Percentiles rank a stretch among this genome's conserved stretches.
These are phyloP conservation scores for Yarrowia alimentaria DNA, from an alignment of 805 yeast genomes.

Conservation along the genomic window DNA sequence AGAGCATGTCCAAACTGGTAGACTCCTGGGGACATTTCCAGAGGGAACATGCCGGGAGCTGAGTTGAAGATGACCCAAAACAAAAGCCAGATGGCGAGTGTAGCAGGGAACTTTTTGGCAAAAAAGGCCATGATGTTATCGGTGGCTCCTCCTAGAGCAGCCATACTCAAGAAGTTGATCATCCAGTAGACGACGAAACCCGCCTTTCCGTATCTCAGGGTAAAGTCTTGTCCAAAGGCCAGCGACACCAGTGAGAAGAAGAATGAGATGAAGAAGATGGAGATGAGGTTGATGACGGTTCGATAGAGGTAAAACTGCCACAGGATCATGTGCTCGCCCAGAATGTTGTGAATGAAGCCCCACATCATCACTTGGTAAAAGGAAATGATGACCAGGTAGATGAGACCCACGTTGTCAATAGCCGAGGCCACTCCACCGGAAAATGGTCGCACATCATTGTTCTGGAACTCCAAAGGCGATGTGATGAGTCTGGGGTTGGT, in stretches of 20 bases:
- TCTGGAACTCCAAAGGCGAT: slow-evolving; percentile 39
- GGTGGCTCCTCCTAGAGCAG: slow-evolving; percentile 73
- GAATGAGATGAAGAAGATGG: slow-evolving; percentile 51
- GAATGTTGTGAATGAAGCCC: slow-evolving; percentile 27
- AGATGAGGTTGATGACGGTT: slow-evolving; percentile 11
- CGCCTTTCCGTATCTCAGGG: slow-evolving; percentile 56
- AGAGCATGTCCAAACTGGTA: slow-evolving; percentile 65
- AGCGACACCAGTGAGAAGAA: slow-evolving; percentile 59
- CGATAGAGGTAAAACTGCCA: slow-evolving; percentile 20
- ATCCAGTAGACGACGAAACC: slow-evolving; percentile 79
- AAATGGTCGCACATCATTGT: slow-evolving; percentile 34
- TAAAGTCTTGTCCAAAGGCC: slow-evolving; percentile 65
- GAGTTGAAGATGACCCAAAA: slow-evolving; percentile 69
- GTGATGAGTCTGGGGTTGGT: slow-evolving; percentile 36
- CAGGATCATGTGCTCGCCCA: slow-evolving; percentile 6
- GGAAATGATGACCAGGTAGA: slow-evolving; percentile 67
- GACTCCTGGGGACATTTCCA: slow-evolving; percentile 57
- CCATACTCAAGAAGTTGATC: slow-evolving; percentile 63
- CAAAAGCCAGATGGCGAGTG: slow-evolving; percentile 68
- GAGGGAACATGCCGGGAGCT: slow-evolving; percentile 65
- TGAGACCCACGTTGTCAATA: slow-evolving; percentile 54
- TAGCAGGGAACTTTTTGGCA: slow-evolving; percentile 58
- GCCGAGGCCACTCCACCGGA: slow-evolving; percentile 40
- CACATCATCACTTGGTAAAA: slow-evolving; percentile 58
- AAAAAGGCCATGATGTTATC: slow-evolving; percentile 60